Percentiles rank a stretch among this genome's conserved stretches.
These are phyloP conservation scores for Halophytophthora batemanensis DNA, from an alignment of 352 stramenopile species.

Conservation along the genomic window DNA sequence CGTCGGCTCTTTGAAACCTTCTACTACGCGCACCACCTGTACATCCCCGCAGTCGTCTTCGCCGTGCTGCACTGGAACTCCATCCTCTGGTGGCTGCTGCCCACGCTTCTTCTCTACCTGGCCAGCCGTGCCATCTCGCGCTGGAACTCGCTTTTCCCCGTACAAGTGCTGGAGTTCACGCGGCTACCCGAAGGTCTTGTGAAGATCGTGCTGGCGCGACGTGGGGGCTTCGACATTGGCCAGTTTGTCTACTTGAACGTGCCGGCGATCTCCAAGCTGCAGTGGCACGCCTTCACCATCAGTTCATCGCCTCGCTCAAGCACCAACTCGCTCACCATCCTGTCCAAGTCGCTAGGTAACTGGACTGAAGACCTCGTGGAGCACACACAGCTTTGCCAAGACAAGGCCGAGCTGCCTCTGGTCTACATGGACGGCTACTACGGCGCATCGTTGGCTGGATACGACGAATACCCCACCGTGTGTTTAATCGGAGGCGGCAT, in stretches of 20 bases:
- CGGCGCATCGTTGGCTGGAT: slow-evolving; percentile 34
- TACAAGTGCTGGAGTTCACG: slow-evolving; percentile 33
- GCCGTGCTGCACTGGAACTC: slow-evolving; percentile 44
- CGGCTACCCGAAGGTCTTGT: slow-evolving; percentile 35
- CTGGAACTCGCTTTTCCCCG: slow-evolving; percentile 32
- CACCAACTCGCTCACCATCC: slow-evolving; percentile 36
- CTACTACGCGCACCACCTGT: slow-evolving; percentile 59
- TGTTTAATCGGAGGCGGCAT: slow-evolving; percentile 51
- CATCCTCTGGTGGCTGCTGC: slow-evolving; percentile 52
- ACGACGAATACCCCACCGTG: slow-evolving; percentile 41
- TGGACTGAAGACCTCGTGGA: slow-evolving; percentile 47
- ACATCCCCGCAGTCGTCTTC: slow-evolving; percentile 44
- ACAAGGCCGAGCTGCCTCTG: slow-evolving; percentile 20
- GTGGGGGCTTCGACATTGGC: slow-evolving; percentile 35
- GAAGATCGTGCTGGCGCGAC: slow-evolving; percentile 39
- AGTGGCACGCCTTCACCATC: slow-evolving; percentile 68
- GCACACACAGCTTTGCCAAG: slow-evolving; percentile 29
- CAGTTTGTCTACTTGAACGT: slow-evolving; percentile 64
- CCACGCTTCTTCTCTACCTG: slow-evolving; percentile 51
- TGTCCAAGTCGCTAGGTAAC: slow-evolving; percentile 46
- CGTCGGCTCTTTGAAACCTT: slow-evolving; percentile 50
- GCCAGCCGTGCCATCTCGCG: slow-evolving; percentile 43
- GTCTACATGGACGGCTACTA: slow-evolving; percentile 65
- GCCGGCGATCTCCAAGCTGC: slow-evolving; percentile 45
- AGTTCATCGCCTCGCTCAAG: slow-evolving; percentile 37